These are phyloP conservation scores for Deinandra increscens DNA, from an alignment of 129 eudicot genomes.

Conservation along the genomic window DNA sequence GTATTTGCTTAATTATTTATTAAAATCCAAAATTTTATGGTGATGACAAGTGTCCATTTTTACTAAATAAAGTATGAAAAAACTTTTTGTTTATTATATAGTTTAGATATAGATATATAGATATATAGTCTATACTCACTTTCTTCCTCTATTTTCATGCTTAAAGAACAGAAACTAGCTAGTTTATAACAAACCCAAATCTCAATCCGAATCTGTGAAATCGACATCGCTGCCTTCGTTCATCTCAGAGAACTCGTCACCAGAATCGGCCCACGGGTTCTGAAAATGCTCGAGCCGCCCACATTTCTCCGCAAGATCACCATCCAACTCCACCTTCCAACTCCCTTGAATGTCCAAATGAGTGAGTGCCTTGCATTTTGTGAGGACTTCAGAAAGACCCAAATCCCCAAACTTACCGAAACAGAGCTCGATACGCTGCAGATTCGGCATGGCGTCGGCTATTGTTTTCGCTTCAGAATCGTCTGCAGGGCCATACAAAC, in stretches of 20 bases:
- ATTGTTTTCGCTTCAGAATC: constrained; percentile 40
- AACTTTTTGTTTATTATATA: too few species aligned
- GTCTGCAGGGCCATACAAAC: background rate
- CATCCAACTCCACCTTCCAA: constrained; percentile 26
- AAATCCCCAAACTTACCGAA: constrained; percentile 36
- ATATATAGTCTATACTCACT: background rate
- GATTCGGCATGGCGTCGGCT: constrained; percentile 30
- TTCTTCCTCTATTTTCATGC: background rate
- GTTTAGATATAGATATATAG: too few species aligned
- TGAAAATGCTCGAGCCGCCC: constrained; percentile 18
- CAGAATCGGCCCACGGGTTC: constrained; percentile 23
- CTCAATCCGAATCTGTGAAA: constrained; percentile 3
- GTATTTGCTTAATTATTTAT: too few species aligned
- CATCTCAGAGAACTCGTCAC: constrained; percentile 4
- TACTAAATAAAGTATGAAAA: too few species aligned
- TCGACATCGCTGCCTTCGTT: background rate
- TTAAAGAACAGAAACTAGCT: background rate
- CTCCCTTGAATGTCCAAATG: constrained; percentile 37
- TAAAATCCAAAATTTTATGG: too few species aligned
- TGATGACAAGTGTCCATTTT: too few species aligned
- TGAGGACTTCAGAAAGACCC: constrained; percentile 35
- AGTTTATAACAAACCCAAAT: too few species aligned
- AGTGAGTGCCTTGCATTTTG: constrained; percentile 31
- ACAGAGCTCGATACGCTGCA: constrained; percentile 28
- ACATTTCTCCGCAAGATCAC: constrained; percentile 31